Base-by-base conservation (phyloP, 2,329 filamentous ascomycete species). In the Scedosporium aurantiacum region DNA sequence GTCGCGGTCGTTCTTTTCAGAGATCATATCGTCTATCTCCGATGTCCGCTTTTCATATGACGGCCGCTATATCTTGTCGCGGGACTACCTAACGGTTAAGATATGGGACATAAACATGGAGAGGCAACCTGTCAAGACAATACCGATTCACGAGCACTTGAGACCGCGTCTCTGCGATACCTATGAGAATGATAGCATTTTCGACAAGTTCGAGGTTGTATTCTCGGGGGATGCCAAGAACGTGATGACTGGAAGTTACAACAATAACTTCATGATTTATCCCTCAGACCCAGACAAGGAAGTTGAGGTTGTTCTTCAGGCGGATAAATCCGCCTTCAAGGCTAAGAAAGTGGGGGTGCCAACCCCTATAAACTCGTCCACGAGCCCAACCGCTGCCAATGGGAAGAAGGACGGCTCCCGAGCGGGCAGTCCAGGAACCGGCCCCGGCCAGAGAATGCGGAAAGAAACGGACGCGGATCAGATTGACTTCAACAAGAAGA, bases 221-320 rank as follows among this genome's bases (percentile, higher is more conserved):
- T 99, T 99, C 78, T 97, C 93, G 1, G 94, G 94, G 25, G 93
- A 97, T 74, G 91, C 91, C 45, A 95, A 96, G 82, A 97, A 99
- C 69, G 94, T 97, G 66, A 99, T 99, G 94, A 99, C 94, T 5
- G 94, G 94, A 68, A 97, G 91, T 72, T 99, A 99, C 81, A 99
- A 99, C 82, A 99, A 99, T 79, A 99, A 99, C 79, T 97, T 99
- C 81, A 99, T 99, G 94, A 99, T 99, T 71, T 99, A 97, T 74
- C 94, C 94, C 4, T 94, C 92, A 27, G 93, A 97, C 70, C 90
- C 92, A 5, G 90, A 93, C 67, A 95, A 95, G 77, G 94, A 99
- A 72, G 93, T 93, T 2, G 94, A 99, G 75, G 92, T 99, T 57
- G 94, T 99, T 56, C 79, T 99, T 62, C 94, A 99, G 75, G 94